phyloP scores from a whole-genome alignment of 2,329 filamentous ascomycete species.

The Teratosphaeria nubilosa region DNA sequence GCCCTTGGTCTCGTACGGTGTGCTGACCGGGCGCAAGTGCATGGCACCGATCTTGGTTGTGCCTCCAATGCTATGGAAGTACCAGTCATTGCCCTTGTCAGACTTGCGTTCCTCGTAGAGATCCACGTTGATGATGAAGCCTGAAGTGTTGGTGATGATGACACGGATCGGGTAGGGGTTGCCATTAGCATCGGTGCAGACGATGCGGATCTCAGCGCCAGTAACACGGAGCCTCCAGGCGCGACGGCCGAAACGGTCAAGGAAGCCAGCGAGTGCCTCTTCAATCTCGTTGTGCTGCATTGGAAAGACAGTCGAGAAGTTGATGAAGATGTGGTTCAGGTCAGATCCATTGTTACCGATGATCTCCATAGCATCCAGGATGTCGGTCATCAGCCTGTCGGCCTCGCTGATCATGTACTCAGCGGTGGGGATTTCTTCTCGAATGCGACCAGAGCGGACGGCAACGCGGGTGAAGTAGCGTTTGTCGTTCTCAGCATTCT shows the following conservation, averaged over 20 bases:
- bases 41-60: conserved; percentile 91
- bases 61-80: conserved; percentile 95
- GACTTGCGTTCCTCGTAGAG: conserved; percentile 97
- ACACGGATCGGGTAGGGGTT: conserved; percentile 86
- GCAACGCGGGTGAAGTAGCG: conserved; percentile 96
- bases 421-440: conserved; percentile 95
- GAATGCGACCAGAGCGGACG: conserved; percentile 83
- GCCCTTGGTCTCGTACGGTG: conserved; percentile 95
- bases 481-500: conserved; percentile 91
- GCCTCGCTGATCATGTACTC: conserved; percentile 98
- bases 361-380: conserved; percentile 93
- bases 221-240: conserved; percentile 95
- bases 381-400: conserved; percentile 92
- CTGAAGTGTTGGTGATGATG: conserved; percentile 95
- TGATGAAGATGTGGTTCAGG: conserved; percentile 99
- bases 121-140: conserved; percentile 95
- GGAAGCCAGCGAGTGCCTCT: conserved; percentile 84
- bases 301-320: conserved; percentile 95
- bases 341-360: conserved; percentile 99
- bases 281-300: conserved; percentile 83
- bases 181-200: conserved; percentile 84
- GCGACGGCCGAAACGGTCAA: conserved; percentile 90
- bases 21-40: conserved; percentile 82
- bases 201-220: conserved; percentile 94
- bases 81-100: conserved; percentile 86